phyloP scores from a whole-genome alignment of 768 basidiomycete genomes.

The Lactarius sanguifluus region DNA sequence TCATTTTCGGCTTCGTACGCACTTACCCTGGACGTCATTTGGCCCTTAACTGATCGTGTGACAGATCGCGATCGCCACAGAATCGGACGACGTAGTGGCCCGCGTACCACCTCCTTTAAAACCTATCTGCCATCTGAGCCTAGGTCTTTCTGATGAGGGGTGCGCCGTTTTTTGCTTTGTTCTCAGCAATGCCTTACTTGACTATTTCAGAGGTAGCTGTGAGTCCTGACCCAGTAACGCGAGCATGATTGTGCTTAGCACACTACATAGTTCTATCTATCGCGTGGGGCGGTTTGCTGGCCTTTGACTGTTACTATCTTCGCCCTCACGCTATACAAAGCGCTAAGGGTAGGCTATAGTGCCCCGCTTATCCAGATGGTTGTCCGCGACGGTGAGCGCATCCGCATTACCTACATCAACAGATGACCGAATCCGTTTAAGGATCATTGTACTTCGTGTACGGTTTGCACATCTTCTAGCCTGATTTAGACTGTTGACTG shows the following conservation, averaged over 20 bases:
- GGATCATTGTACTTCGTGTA: slow-evolving; percentile 13
- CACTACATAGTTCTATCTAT: neutral
- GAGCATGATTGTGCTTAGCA: neutral
- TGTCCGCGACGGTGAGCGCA: slow-evolving; percentile 10
- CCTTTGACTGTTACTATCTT: slow-evolving; percentile 4
- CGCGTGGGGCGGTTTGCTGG: slow-evolving; percentile 1
- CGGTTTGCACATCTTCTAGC: neutral
- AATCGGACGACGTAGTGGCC: neutral
- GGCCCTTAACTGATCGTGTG: neutral
- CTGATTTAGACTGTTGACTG: neutral
- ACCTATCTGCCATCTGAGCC: neutral
- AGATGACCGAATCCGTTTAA: neutral
- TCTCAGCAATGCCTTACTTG: neutral
- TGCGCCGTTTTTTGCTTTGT: neutral
- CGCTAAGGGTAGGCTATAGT: neutral
- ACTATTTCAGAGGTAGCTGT: slow-evolving; percentile 4
- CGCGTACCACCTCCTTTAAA: neutral
- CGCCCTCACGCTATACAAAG: slow-evolving; percentile 3
- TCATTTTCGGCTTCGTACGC: neutral
- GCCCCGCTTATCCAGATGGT: neutral
- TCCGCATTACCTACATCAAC: neutral
- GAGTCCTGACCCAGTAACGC: neutral
- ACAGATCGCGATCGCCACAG: slow-evolving; percentile 4
- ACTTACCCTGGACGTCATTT: neutral
- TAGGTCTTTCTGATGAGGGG: slow-evolving; percentile 9